These are phyloP conservation scores for Phytophthora syringae DNA, from an alignment of 352 stramenopile species.

Conservation along the genomic window DNA sequence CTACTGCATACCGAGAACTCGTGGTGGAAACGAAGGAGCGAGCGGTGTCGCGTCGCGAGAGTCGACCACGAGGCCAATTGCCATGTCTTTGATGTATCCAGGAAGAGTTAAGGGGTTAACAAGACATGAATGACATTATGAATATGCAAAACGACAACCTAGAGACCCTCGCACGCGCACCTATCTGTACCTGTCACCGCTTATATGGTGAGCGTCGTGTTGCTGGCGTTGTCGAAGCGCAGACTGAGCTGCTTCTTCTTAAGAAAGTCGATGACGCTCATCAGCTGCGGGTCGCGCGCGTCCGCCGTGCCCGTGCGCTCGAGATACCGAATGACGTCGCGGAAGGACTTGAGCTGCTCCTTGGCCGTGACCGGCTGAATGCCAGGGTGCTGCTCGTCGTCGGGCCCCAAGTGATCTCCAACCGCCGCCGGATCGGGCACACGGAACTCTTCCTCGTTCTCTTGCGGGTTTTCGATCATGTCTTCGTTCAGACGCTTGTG, in stretches of 20 bases:
- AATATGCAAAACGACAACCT: background rate
- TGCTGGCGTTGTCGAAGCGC: conserved; percentile 87
- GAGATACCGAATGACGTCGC: conserved; percentile 86
- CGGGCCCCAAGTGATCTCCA: conserved; percentile 31
- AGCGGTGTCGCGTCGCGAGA: conserved; percentile 9
- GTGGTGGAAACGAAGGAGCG: conserved; percentile 34
- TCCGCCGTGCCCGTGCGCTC: conserved; percentile 81
- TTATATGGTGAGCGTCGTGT: conserved; percentile 86
- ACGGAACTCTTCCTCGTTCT: conserved; percentile 85
- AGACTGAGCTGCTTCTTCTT: conserved; percentile 91
- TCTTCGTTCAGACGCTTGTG: conserved; percentile 91
- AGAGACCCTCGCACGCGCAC: background rate
- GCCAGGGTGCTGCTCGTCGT: conserved; percentile 42
- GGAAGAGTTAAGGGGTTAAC: no score
- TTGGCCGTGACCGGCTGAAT: conserved; percentile 64
- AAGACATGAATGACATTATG: conserved; percentile 21
- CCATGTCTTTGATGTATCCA: no score
- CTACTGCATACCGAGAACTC: conserved; percentile 46
- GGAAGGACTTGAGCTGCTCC: conserved; percentile 87
- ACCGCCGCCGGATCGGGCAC: conserved; percentile 42
- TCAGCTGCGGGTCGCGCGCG: conserved; percentile 69
- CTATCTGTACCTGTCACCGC: no score
- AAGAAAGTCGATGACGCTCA: conserved; percentile 84
- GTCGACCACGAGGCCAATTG: conserved; percentile 15
- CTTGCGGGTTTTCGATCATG: conserved; percentile 85